Conservation (phyloP, 371 early-diverging fungal species). For the Zopfochytrium polystomum region DNA sequence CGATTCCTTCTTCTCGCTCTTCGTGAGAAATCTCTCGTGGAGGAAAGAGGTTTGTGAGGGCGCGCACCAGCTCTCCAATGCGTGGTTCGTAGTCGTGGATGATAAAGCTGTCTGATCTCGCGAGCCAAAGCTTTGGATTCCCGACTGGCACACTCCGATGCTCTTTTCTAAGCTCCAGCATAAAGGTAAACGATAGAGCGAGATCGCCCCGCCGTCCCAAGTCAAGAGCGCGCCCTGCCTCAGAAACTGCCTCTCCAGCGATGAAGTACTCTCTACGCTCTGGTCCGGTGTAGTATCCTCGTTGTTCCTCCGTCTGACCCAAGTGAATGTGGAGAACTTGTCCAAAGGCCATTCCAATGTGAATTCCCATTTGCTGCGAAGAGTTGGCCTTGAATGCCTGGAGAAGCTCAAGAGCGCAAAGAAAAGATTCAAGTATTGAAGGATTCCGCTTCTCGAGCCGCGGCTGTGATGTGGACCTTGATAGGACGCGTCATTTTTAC, state of each 20-base stretch:
- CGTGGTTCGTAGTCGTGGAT: too few species aligned
- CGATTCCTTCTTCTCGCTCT: too few species aligned
- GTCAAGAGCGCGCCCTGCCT: slow-evolving; percentile 6
- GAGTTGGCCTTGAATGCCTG: not conserved
- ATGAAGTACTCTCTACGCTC: slow-evolving; percentile 19
- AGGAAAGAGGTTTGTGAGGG: too few species aligned
- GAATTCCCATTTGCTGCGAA: slow-evolving; percentile 2
- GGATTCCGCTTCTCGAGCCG: not conserved
- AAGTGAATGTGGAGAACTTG: slow-evolving; percentile 15
- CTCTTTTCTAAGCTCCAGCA: too few species aligned
- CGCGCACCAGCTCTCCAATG: too few species aligned
- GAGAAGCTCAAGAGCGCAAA: slow-evolving; percentile 9
- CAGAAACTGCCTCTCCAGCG: slow-evolving; percentile 19
- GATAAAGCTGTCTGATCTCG: too few species aligned
- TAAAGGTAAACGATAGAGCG: too few species aligned
- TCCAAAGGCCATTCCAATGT: slow-evolving; percentile 19
- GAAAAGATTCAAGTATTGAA: not conserved
- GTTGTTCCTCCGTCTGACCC: not conserved
- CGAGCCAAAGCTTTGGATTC: too few species aligned
- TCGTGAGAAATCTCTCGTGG: too few species aligned
- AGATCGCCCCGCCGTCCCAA: slow-evolving; percentile 16
- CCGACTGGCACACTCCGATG: too few species aligned
- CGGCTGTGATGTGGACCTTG: not conserved
- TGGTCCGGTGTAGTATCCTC: not conserved
- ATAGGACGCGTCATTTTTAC: not conserved